Base-by-base conservation (phyloP, 176 grass and related monocot species). In the Triticum monococcum region DNA sequence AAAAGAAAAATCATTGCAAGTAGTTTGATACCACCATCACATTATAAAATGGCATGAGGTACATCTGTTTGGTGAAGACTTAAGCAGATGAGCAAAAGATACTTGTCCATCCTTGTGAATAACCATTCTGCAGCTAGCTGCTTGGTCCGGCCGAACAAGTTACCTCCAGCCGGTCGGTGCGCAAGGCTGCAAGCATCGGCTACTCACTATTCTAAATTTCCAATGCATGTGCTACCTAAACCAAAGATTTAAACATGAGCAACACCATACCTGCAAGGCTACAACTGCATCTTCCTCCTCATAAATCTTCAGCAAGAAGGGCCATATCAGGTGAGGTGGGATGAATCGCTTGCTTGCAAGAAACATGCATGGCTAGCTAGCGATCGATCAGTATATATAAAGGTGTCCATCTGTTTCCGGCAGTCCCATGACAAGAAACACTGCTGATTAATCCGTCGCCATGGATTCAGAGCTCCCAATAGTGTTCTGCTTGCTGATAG, bases 271-370 rank as follows among this genome's bases (percentile, higher is more conserved):
- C 75, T 87, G 68, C 68, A 75, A 46, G 40, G 6, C 12, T 9
- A 18, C 4, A 91, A 18, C 87, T 37, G 40, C 83, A 89, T 43
- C 88, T 90, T 86, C 79, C 40, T 45, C 41, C 37, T 92, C 72
- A 69, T 70, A 87, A 90, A 76, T 74, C 91, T 93, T 95, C 86
- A 85, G 8, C 52, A 71, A 72, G 48, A 93, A 95, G 88, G 64
- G 12, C 68, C 65, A 50, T 59, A 74, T 87, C 86, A 45, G 78
- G 79, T 91, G 80, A 40, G 86, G 54, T 46, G 56, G 20, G 56
- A 59, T 22, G 72, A 67, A 74, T 93, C 89, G 75, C 93, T 87
- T 95, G 91, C 91, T 87, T 95, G 91, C 89, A 95, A 91, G 91
- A 84, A 95, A 93, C 85, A 82, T 88, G 63, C 46, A 80, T 69